These are phyloP conservation scores for Pseudogymnoascus sp. DNA, from an alignment of 2,329 filamentous ascomycete genomes.

Conservation along the genomic window DNA sequence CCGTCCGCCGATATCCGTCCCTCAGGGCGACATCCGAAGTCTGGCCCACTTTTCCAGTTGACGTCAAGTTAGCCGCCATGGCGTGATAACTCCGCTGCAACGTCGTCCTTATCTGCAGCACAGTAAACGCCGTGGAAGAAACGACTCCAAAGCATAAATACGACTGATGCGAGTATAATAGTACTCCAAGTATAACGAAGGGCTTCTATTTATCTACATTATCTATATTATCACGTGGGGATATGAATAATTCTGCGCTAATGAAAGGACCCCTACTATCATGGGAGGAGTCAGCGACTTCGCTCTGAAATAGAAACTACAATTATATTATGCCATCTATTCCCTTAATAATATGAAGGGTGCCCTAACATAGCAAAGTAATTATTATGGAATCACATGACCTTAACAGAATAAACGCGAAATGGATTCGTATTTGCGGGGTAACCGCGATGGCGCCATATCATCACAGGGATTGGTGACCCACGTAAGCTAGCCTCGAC, in stretches of 20 bases:
- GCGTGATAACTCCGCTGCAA: background rate
- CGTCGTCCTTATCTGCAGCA: too few species aligned
- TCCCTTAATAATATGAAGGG: background rate
- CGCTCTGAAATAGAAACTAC: background rate
- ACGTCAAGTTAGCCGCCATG: slow-evolving; percentile 4
- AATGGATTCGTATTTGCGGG: background rate
- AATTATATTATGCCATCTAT: background rate
- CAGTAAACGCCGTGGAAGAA: background rate
- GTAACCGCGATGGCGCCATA: background rate
- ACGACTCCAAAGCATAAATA: background rate
- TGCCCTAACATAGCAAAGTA: background rate
- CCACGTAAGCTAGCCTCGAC: background rate
- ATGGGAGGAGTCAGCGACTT: background rate
- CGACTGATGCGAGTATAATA: too few species aligned
- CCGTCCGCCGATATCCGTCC: background rate
- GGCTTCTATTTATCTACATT: too few species aligned
- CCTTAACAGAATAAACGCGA: background rate
- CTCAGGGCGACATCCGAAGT: background rate
- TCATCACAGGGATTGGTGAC: background rate
- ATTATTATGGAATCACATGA: background rate
- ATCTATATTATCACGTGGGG: background rate
- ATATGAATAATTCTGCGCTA: background rate
- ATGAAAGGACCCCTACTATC: background rate
- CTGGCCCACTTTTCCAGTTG: background rate
- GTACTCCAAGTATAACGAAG: background rate